Percentiles rank a stretch among this genome's conserved stretches.
phyloP scores from a whole-genome alignment of 2,329 filamentous ascomycete species.

The Exserohilum turcica region DNA sequence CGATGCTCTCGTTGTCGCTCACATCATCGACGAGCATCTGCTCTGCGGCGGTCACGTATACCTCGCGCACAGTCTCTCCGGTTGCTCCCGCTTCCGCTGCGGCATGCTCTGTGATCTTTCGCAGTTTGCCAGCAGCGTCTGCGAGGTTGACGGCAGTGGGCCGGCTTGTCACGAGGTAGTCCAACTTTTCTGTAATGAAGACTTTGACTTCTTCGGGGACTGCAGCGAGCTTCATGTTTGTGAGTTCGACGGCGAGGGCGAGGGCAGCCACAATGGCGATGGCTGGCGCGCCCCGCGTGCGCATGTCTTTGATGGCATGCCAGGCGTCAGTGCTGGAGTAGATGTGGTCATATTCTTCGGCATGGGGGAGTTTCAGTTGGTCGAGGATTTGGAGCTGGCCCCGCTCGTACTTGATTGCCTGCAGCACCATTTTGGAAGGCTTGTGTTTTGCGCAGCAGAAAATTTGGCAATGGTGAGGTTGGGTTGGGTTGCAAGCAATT shows the following conservation, averaged over 20 bases:
- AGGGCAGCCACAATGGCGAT: conserved; percentile 98
- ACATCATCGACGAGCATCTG: conserved; percentile 86
- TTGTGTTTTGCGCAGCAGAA: conserved; percentile 17
- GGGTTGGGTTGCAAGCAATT: conserved; percentile 25
- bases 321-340: conserved; percentile 75
- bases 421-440: conserved; percentile 59
- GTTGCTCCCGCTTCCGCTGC: conserved; percentile 52
- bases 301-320: conserved; percentile 82
- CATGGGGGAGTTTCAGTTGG: conserved; percentile 80
- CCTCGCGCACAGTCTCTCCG: conserved; percentile 63
- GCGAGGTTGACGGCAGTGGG: conserved; percentile 94
- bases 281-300: conserved; percentile 80
- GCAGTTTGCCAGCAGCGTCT: conserved; percentile 85
- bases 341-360: conserved; percentile 77
- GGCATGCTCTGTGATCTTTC: conserved; percentile 62
- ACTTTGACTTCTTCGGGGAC: conserved; percentile 65
- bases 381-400: conserved; percentile 78
- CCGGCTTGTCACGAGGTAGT: conserved; percentile 85
- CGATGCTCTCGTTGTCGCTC: conserved; percentile 84
- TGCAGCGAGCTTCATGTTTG: conserved; percentile 59
- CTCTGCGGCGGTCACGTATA: conserved; percentile 81
- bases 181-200: conserved; percentile 76
- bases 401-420: conserved; percentile 77
- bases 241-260: conserved; percentile 82
- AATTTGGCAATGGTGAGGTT: conserved; percentile 31